These are phyloP conservation scores for Penstemon barbatus DNA, from an alignment of 257 asterid species.

Conservation along the genomic window DNA sequence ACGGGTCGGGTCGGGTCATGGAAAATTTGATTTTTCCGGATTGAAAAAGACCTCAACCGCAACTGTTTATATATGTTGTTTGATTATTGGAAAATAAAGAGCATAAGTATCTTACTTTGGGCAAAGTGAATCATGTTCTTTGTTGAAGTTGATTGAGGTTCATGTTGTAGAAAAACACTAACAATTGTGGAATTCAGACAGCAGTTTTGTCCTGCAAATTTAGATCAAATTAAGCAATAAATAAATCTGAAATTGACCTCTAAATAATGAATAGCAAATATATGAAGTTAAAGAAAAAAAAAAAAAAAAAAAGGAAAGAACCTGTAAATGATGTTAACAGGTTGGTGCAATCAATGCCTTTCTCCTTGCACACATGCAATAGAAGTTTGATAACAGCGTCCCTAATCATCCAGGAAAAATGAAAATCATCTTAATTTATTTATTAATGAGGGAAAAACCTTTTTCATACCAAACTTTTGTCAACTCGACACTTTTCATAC, in stretches of 20 bases:
- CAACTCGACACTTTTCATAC: too few relatives aligned
- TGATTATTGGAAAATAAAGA: too few relatives aligned
- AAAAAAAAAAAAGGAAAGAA: too few relatives aligned
- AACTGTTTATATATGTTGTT: too few relatives aligned
- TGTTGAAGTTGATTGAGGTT: constrained; percentile 57
- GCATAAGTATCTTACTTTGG: constrained; percentile 48
- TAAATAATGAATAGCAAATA: background rate
- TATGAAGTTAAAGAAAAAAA: background rate
- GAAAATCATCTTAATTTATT: too few relatives aligned
- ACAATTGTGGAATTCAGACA: constrained; percentile 54
- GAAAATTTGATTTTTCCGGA: too few relatives aligned
- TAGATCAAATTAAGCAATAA: background rate
- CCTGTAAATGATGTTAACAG: constrained; percentile 44
- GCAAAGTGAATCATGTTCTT: constrained; percentile 74
- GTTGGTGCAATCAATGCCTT: constrained; percentile 33
- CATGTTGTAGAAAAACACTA: constrained; percentile 32
- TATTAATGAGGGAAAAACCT: too few relatives aligned
- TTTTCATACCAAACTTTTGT: too few relatives aligned
- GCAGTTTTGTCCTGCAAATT: constrained; percentile 59
- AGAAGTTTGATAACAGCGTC: constrained; percentile 36
- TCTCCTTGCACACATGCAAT: constrained; percentile 23
- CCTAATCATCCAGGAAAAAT: constrained; percentile 6
- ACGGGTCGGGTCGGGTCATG: too few relatives aligned
- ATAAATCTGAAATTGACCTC: background rate
- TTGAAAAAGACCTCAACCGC: too few relatives aligned